Base-by-base conservation (phyloP, 768 basidiomycete species). In the Lactifluus hygrophoroides region DNA sequence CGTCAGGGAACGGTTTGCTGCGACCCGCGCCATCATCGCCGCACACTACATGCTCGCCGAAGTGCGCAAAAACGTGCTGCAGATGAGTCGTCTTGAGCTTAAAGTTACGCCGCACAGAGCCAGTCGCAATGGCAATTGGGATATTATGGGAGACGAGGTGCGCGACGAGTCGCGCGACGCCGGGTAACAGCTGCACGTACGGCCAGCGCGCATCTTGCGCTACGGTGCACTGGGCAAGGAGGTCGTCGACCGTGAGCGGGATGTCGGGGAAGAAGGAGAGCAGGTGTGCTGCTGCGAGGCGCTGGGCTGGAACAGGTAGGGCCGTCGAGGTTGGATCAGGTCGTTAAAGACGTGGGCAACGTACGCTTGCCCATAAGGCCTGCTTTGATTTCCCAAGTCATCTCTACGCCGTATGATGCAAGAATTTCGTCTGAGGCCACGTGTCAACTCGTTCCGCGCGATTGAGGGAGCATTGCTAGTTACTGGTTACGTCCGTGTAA, bases 321-420 rank as follows among this genome's bases (percentile, higher is more conserved):
- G 3, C 17, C n/a, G 9, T 9, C 3, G 11, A 51, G 21, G 11
- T 35, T 23, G n/a, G 46, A 19, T 27, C 13, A 53, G 27, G 0
- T 11, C 14, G 25, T 40, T 28, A 43, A 27, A 45, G 23, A 28
- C 49, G 21, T 44, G 44, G n/a, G 30, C 5, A 32, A 69, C 76
- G 54, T 48, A 89, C 90, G 81, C 75, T 86, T 88, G 54, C 90
- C 90, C 90, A 92, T 93, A 57, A 87, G 80, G 0, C 85, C 87
- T n/a, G 87, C 84, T 67, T 92, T 91, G 57, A 92, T 89, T 56
- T 88, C 85, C 89, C 89, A 91, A 3, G 87, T 88, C 85, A 93
- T 88, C 61, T 80, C 72, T 60, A 82, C 84, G 27, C 88, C 89
- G 66, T 86, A 84, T 11, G 75, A 76, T 17, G 76, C 80, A 19